Evolutionary conservation across 495 filamentous ascomycete genomes (phyloP).

Genomic region (Neurospora cerealis): DNA sequence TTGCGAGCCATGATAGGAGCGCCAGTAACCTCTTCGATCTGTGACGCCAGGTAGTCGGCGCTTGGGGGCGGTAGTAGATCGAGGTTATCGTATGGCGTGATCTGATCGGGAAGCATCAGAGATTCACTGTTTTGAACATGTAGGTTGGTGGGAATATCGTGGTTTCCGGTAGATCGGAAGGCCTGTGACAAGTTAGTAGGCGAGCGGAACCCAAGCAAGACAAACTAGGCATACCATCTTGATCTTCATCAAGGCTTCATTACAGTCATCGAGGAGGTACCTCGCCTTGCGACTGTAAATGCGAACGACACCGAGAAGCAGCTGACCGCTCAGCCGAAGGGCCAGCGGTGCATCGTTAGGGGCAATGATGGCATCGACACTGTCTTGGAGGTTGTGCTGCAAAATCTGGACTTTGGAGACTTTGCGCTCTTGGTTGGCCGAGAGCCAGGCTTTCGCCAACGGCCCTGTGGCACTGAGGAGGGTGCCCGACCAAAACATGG

Average conservation of each 20-base stretch:
- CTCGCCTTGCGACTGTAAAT: conserved; percentile 96
- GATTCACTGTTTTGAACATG: conserved; percentile 55
- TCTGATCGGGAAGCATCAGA: conserved; percentile 73
- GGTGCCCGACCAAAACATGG: conserved; percentile 97
- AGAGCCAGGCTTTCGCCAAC: conserved; percentile 94
- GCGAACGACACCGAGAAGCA: conserved; percentile 87
- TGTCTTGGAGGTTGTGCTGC: conserved; percentile 84
- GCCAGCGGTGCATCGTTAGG: conserved; percentile 93
- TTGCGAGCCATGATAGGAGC: conserved; percentile 37
- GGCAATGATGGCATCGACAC: conserved; percentile 87
- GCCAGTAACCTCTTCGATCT: conserved; percentile 45
- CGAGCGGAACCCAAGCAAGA: background rate
- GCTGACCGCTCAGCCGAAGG: conserved; percentile 83
- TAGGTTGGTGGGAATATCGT: conserved; percentile 61
- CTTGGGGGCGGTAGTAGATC: conserved; percentile 55
- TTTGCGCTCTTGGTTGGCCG: conserved; percentile 94
- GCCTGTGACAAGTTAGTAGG: conserved; percentile 44
- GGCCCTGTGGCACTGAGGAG: conserved; percentile 94
- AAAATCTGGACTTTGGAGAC: conserved; percentile 90
- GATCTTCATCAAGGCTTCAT: conserved; percentile 92
- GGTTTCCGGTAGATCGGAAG: conserved; percentile 68
- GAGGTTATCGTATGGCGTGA: conserved; percentile 83
- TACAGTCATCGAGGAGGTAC: conserved; percentile 93
- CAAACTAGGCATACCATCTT: conserved; percentile 63
- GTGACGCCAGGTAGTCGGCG: conserved; percentile 62